phyloP scores from a whole-genome alignment of 2,329 filamentous ascomycete species.

The Malbranchea zuffiana region DNA sequence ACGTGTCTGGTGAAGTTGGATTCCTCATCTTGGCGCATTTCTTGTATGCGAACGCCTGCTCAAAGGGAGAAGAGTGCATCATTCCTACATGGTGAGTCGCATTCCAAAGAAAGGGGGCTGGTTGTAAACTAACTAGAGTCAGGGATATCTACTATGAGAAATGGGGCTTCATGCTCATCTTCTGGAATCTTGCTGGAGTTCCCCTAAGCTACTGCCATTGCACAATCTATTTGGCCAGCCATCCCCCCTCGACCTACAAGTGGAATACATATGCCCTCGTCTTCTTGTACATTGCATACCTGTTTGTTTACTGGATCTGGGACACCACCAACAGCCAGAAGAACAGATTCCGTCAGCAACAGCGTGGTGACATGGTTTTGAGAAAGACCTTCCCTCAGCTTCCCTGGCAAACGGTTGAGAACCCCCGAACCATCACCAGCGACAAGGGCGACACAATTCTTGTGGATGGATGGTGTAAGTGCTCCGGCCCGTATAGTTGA shows the following conservation, averaged over 20 bases:
- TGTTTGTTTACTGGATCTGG: constrained; percentile 84
- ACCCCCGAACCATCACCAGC: constrained; percentile 67
- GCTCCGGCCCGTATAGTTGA: background rate
- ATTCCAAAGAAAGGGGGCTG: constrained; percentile 9
- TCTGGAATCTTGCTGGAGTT: constrained; percentile 91
- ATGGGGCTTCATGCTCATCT: constrained; percentile 95
- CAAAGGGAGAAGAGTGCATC: constrained; percentile 86
- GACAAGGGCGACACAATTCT: constrained; percentile 65
- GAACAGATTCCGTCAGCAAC: constrained; percentile 75
- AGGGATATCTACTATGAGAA: constrained; percentile 96
- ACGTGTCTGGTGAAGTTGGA: constrained; percentile 70
- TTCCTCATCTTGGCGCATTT: constrained; percentile 85
- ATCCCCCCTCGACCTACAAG: constrained; percentile 63
- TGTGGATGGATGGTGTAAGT: constrained; percentile 71
- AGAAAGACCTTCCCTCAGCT: constrained; percentile 80
- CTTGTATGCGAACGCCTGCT: constrained; percentile 83
- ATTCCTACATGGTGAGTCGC: constrained; percentile 61
- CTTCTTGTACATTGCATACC: constrained; percentile 57
- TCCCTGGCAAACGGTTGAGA: constrained; percentile 74
- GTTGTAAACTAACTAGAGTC: background rate
- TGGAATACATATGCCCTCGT: constrained; percentile 61
- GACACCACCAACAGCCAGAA: constrained; percentile 88
- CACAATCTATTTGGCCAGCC: constrained; percentile 79
- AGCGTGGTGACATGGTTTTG: constrained; percentile 51
- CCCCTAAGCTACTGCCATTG: constrained; percentile 89